Evolutionary conservation across 2,329 filamentous ascomycete species (phyloP), one percentile per base, ranked within the genome.

Genomic region (Colletotrichum sp.): DNA sequence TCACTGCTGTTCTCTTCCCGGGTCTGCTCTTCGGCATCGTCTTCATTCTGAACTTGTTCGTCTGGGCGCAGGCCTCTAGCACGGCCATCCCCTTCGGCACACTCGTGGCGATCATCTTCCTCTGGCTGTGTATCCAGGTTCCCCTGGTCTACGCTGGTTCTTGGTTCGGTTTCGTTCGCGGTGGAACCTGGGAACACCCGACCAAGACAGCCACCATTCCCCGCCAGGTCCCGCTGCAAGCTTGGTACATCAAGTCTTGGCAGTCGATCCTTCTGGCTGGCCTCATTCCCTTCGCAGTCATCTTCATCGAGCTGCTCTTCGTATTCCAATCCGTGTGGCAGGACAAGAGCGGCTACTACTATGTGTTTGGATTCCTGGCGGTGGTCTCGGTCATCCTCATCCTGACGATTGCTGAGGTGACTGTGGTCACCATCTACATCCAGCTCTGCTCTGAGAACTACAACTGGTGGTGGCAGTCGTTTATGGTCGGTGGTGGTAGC

Each of bases 391-490:
- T 91, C 13, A 94, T 97, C 73, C 86, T 97, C 10, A 88, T 95
- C 34, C 84, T 97, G 57, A 95, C 95, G 1, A 92, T 98, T 34
- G 92, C 95, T 79, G 95, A 97, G 86, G 95, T 96, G 68, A 96
- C 95, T 1, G 91, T 98, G 26, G 95, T 98, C 75, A 93, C 93
- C 3, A 94, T 95, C 18, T 98, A 98, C 84, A 90, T 95, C 64
- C 94, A 95, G 85, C 91, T 98, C 21, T 96, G 95, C 85, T 89
- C 92, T 3, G 95, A 98, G 89, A 96, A 98, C 84, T 94, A 97
- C 85, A 91, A 95, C 83, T 98, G 95, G 95, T 97, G 95, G 95
- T 98, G 95, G 95, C 94, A 95, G 83, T 95, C 94, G 68, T 97
- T 98, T 86, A 85, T 95, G 65, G 91, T 96, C 10, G 95, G 95